A percentile compares a stretch with the other conserved stretches of the same genome.
Evolutionary conservation across 208 protist genomes (phyloP).

Genomic region (Vickermania spadyakhi): DNA sequence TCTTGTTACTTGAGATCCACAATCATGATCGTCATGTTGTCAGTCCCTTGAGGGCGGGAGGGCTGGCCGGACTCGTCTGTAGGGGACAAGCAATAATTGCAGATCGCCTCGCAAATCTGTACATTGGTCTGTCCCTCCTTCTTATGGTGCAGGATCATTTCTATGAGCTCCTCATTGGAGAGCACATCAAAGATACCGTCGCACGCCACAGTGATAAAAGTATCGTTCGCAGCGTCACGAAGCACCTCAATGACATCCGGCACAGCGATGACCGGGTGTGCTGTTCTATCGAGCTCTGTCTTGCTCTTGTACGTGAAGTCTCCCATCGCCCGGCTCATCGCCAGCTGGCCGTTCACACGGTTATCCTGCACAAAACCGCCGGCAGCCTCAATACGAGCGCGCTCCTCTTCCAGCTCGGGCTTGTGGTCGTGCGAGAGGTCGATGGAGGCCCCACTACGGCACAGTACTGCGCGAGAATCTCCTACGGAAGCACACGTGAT

Average conservation of each 20-base stretch:
- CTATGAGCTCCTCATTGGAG: conserved; percentile 70
- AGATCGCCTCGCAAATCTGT: conserved; percentile 61
- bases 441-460: conserved; percentile 55
- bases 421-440: conserved; percentile 91
- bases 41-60: conserved; percentile 49
- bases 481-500: conserved; percentile 89
- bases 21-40: conserved; percentile 90
- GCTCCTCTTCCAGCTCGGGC: conserved; percentile 58
- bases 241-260: conserved; percentile 43
- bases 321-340: conserved; percentile 91
- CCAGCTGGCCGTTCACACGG: conserved; percentile 91
- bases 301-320: conserved; percentile 77
- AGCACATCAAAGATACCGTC: conserved; percentile 89
- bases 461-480: conserved; percentile 88
- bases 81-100: conserved; percentile 59
- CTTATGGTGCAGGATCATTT: conserved; percentile 25
- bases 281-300: conserved; percentile 11
- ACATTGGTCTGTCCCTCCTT: conserved; percentile 23
- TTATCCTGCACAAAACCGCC: conserved; percentile 86
- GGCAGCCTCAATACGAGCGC: conserved; percentile 71
- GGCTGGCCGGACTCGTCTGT: conserved; percentile 18
- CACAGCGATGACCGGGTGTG: conserved; percentile 67
- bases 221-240: conserved; percentile 27
- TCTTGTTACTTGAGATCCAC: conserved; percentile 56
- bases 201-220: conserved; percentile 76